Percentiles rank a stretch among this genome's conserved stretches.
phyloP scores from a whole-genome alignment of 192 early-diverging fungal species.

The Coemansia sp. region DNA sequence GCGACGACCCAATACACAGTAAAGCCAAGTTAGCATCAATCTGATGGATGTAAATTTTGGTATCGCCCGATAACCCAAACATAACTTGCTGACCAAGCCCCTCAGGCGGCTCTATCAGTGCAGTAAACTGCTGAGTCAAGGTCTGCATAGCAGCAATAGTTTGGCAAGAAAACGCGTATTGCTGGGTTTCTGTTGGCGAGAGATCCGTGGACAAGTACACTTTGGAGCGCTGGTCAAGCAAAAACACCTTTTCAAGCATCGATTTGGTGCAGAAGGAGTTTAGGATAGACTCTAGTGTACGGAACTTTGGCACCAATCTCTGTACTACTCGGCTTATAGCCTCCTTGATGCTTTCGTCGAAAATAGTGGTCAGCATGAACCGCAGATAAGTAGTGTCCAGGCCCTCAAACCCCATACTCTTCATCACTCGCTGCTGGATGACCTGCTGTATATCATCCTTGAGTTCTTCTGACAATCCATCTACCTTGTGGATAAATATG shows the following conservation, averaged over 20 bases:
- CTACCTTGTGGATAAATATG: slow-evolving; percentile 96
- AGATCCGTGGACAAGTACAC: slow-evolving; percentile 94
- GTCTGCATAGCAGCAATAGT: slow-evolving; percentile 93
- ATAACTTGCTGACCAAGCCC: slow-evolving; percentile 16
- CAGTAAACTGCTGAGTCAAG: slow-evolving; percentile 48
- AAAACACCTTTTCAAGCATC: slow-evolving; percentile 92
- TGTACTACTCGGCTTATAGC: slow-evolving; percentile 93
- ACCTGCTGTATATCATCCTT: slow-evolving; percentile 96
- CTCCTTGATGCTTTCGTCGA: slow-evolving; percentile 91
- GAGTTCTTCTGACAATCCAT: slow-evolving; percentile 92
- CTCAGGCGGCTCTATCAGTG: slow-evolving; percentile 8
- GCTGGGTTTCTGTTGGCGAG: slow-evolving; percentile 83
- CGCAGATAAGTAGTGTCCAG: slow-evolving; percentile 72
- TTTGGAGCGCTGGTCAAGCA: slow-evolving; percentile 86
- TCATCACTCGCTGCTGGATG: slow-evolving; percentile 85
- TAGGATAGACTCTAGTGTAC: slow-evolving; percentile 83
- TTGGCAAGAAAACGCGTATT: slow-evolving; percentile 90
- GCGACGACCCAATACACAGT: slow-evolving; percentile 26
- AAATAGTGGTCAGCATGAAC: slow-evolving; percentile 91
- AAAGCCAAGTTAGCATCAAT: slow-evolving; percentile 27
- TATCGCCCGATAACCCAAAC: slow-evolving; percentile 19
- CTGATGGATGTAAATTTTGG: slow-evolving; percentile 34
- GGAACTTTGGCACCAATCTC: slow-evolving; percentile 79
- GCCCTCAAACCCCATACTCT: slow-evolving; percentile 76
- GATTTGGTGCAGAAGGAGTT: slow-evolving; percentile 94